Percentiles rank a stretch among this genome's conserved stretches.
phyloP scores from a whole-genome alignment of 345 rosid species.

The Ailanthus altissimus region DNA sequence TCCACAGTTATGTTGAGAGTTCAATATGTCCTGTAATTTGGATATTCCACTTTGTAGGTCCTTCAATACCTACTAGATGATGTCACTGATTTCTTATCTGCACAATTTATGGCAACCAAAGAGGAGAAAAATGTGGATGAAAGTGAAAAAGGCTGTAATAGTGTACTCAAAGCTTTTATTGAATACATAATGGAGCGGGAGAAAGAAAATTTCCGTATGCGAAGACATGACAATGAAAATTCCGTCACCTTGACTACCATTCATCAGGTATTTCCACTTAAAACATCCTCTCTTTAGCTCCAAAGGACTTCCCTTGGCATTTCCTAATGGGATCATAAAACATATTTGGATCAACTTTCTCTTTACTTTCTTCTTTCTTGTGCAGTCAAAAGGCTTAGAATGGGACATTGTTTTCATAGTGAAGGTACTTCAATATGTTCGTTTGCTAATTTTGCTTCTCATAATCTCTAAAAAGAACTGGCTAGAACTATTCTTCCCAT shows the following conservation, averaged over 20 bases:
- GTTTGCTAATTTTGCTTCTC: neutral
- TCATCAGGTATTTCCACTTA: constrained; percentile 68
- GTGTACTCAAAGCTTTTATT: constrained; percentile 55
- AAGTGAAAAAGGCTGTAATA: constrained; percentile 59
- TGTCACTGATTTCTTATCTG: constrained; percentile 70
- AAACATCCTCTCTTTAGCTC: constrained; percentile 14
- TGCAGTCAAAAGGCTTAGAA: constrained; percentile 97
- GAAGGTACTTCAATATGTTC: constrained; percentile 56
- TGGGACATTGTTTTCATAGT: constrained; percentile 94
- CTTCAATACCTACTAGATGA: constrained; percentile 89
- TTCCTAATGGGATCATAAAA: neutral
- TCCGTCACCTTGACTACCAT: constrained; percentile 93
- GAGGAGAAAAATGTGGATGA: constrained; percentile 33
- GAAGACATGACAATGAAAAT: constrained; percentile 71
- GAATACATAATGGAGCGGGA: constrained; percentile 67
- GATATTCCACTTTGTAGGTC: constrained; percentile 54
- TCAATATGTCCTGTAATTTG: constrained; percentile 7
- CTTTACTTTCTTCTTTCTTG: constrained; percentile 23
- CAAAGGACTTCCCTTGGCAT: constrained; percentile 8
- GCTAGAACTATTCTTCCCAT: constrained; percentile 1
- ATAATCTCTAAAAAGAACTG: neutral
- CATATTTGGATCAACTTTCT: constrained; percentile 6
- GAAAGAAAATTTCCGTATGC: constrained; percentile 66
- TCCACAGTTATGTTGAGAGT: neutral
- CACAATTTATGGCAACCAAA: constrained; percentile 38